Conservation (phyloP, 768 basidiomycete genomes). For the Leccinum imitatum region DNA sequence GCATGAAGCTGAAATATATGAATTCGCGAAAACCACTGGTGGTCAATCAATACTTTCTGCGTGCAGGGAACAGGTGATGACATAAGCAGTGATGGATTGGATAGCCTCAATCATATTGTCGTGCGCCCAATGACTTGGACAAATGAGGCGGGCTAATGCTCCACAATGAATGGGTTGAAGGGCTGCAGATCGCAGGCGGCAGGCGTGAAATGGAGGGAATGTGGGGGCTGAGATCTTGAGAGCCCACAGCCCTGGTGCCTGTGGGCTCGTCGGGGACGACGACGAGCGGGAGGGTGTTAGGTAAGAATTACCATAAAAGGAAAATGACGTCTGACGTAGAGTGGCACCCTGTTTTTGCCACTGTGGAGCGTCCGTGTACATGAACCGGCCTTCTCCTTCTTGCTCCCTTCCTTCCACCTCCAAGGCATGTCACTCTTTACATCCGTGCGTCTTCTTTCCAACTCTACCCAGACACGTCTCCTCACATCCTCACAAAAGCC, state of each 20-base stretch:
- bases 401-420: slow-evolving; percentile 6
- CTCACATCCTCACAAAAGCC: slow-evolving; percentile 13
- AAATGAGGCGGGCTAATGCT: background rate
- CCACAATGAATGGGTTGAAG: background rate
- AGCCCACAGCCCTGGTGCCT: slow-evolving; percentile 7
- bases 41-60: too few species aligned
- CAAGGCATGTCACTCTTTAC: slow-evolving; percentile 16
- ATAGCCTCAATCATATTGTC: background rate
- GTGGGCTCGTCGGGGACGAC: slow-evolving; percentile 1
- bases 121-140: background rate
- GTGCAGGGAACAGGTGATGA: background rate
- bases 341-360: slow-evolving; percentile 39
- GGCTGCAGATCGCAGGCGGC: slow-evolving; percentile 1
- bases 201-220: background rate
- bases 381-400: slow-evolving; percentile 17
- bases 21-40: background rate
- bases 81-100: slow-evolving; percentile 1
- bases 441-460: slow-evolving; percentile 7
- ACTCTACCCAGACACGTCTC: background rate
- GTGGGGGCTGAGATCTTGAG: background rate
- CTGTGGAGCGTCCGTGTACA: slow-evolving; percentile 36
- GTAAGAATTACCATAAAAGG: slow-evolving; percentile 15
- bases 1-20: background rate
- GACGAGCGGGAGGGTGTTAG: slow-evolving; percentile 8
- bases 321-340: slow-evolving; percentile 34